A percentile compares a stretch with the other conserved stretches of the same genome.
Conservation (phyloP, 208 protist genomes). For the Spironucleus salmonicida region DNA sequence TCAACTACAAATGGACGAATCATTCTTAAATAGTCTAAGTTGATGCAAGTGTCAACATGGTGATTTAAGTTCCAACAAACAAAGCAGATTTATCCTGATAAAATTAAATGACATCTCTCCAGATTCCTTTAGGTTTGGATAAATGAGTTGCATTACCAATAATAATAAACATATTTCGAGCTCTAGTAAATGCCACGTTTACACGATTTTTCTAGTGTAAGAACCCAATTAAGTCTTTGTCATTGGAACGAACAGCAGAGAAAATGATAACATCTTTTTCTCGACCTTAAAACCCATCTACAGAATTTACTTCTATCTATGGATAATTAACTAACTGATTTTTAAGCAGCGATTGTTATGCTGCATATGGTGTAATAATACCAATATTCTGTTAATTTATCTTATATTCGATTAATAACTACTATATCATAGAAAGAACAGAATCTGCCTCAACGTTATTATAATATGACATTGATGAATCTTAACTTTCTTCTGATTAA, state of each 20-base stretch:
- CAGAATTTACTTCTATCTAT: conserved; percentile 53
- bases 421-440: too few species aligned
- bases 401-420: neutral
- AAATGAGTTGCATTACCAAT: neutral
- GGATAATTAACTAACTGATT: neutral
- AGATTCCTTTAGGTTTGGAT: too few species aligned
- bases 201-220: conserved; percentile 47
- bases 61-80: too few species aligned
- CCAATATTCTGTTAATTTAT: neutral
- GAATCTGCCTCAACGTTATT: too few species aligned
- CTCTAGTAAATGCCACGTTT: conserved; percentile 49
- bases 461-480: too few species aligned
- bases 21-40: too few species aligned
- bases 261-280: conserved; percentile 72
- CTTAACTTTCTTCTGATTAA: too few species aligned
- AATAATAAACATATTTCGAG: neutral
- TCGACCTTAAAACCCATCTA: conserved; percentile 72
- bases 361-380: neutral
- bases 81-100: too few species aligned
- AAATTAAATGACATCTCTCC: too few species aligned
- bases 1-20: too few species aligned
- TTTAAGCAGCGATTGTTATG: neutral
- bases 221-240: conserved; percentile 48
- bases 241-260: conserved; percentile 52
- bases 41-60: too few species aligned